Evolutionary conservation across 129 eudicot species (phyloP), one percentile per base, ranked within the genome.

Genomic region (Escallonia rubra): DNA sequence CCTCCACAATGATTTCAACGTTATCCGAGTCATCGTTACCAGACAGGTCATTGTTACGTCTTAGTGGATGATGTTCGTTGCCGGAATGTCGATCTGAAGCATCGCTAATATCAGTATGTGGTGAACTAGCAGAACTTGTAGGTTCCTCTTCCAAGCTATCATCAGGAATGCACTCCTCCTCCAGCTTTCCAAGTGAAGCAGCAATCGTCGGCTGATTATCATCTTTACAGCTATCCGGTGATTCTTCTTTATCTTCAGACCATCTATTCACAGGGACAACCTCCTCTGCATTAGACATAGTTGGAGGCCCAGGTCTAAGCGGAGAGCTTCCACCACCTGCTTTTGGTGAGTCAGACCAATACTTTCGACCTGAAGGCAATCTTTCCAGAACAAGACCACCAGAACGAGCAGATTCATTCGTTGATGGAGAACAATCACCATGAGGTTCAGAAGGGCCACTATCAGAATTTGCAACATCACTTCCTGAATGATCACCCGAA

Each of bases 321-420:
- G 93, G 99, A 70, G 99, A 85, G 66, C 63, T 67, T 48, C 45
- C 75, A 67, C 58, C 74, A 41, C 77, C 58, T 8, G 63, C 69
- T 74, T 74, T 93, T n/a, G 96, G 95, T 57, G 96, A 84, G 72
- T 85, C 90, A 15, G 80, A 80, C 99, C 99, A 89, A 69, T 80
- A 82, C 73, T 64, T 89, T 56, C 87, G 79, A 57, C 97, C 96
- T 2, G 96, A 89, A 55, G 96, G 99, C 57, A 89, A 46, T 58
- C 83, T 79, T 63, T 94, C 97, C 40, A 84, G 82, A 41, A 79
- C 72, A 63, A 85, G 72, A 64, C 74, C 50, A 3, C 70, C 65
- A 58, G 76, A 59, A 66, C 73, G 51, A 34, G 78, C 16, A 43
- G 87, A 62, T 23, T 83, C 81, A 10, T 43, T 66, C 50, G 76